Evolutionary conservation across 257 asterid genomes (phyloP).

Genomic region (Salvia splendens): DNA sequence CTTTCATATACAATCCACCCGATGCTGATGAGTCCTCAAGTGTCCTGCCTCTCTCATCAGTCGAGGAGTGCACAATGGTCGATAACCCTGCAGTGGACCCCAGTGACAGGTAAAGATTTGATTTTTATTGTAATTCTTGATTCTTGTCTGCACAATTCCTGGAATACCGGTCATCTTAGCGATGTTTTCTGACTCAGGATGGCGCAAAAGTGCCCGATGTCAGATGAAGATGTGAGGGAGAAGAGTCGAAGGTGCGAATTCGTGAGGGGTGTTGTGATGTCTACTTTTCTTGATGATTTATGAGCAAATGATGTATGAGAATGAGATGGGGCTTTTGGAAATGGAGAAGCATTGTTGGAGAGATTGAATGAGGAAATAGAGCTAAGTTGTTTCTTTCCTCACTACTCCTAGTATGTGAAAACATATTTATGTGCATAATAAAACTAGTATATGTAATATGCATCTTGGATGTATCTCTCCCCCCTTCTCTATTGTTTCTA

Average conservation of each 20-base stretch:
- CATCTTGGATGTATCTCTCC: too few relatives aligned
- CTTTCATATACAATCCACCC: slow-evolving; percentile 64
- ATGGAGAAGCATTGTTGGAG: slow-evolving; percentile 34
- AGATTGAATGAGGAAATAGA: slow-evolving; percentile 19
- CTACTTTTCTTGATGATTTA: slow-evolving; percentile 63
- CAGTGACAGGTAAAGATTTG: slow-evolving; percentile 46
- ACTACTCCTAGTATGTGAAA: slow-evolving; percentile 18
- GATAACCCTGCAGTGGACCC: slow-evolving; percentile 39
- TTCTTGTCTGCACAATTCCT: too few relatives aligned
- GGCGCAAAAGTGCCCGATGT: slow-evolving; percentile 37
- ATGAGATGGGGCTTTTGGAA: slow-evolving; percentile 3
- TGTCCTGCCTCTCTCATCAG: slow-evolving; percentile 40
- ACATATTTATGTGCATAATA: slow-evolving; percentile 27
- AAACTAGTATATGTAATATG: slow-evolving; percentile 6
- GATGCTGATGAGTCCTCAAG: slow-evolving; percentile 43
- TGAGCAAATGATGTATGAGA: slow-evolving; percentile 4
- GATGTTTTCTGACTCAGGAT: slow-evolving; percentile 31
- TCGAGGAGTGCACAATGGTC: slow-evolving; percentile 36
- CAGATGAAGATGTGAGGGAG: slow-evolving; percentile 75
- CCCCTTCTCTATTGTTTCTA: too few relatives aligned
- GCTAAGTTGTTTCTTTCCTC: slow-evolving; percentile 1
- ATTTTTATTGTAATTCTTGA: too few relatives aligned
- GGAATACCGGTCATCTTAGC: not conserved
- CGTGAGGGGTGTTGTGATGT: slow-evolving; percentile 64
- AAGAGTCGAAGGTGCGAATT: slow-evolving; percentile 61